A percentile compares a stretch with the other conserved stretches of the same genome.
These are phyloP conservation scores for Hypoxylon sp. DNA, from an alignment of 2,329 filamentous ascomycete species.

Conservation along the genomic window DNA sequence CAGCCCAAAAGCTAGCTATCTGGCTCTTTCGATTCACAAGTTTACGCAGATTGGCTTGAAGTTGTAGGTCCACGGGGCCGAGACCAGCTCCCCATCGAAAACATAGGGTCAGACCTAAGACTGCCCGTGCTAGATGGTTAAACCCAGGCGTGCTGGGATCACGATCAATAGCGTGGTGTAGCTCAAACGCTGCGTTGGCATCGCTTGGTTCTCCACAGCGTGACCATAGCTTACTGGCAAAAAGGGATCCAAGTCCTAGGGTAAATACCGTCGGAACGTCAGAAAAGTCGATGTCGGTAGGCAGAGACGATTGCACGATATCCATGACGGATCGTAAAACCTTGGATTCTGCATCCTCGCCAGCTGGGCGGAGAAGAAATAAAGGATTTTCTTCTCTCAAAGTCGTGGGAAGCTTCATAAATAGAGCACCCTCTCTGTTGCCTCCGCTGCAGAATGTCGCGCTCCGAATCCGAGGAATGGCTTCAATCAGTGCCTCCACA, in stretches of 20 bases:
- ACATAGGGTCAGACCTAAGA: constrained; percentile 75
- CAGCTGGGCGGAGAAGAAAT: constrained; percentile 45
- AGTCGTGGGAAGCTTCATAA: constrained; percentile 69
- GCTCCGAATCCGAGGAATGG: constrained; percentile 73
- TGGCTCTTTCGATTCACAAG: constrained; percentile 51
- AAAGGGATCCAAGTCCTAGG: constrained; percentile 54
- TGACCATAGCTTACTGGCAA: constrained; percentile 62
- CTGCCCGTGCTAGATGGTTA: constrained; percentile 74
- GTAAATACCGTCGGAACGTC: constrained; percentile 54
- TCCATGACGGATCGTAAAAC: constrained; percentile 50
- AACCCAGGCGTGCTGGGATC: constrained; percentile 76
- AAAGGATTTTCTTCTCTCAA: constrained; percentile 74
- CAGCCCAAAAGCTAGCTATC: constrained; percentile 60
- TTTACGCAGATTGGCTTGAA: constrained; percentile 54
- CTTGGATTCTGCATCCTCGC: constrained; percentile 20
- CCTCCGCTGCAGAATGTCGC: constrained; percentile 89
- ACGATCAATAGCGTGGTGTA: constrained; percentile 77
- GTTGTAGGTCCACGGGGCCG: constrained; percentile 56
- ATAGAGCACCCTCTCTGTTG: constrained; percentile 84
- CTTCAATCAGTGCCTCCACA: constrained; percentile 75
- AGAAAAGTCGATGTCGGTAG: constrained; percentile 48
- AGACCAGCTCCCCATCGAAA: constrained; percentile 76
- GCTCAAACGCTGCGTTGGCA: constrained; percentile 69
- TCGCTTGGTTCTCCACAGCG: constrained; percentile 58
- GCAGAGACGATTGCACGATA: constrained; percentile 54